Conservation (phyloP, 208 protist genomes). For the Strigomonas oncopelti region DNA sequence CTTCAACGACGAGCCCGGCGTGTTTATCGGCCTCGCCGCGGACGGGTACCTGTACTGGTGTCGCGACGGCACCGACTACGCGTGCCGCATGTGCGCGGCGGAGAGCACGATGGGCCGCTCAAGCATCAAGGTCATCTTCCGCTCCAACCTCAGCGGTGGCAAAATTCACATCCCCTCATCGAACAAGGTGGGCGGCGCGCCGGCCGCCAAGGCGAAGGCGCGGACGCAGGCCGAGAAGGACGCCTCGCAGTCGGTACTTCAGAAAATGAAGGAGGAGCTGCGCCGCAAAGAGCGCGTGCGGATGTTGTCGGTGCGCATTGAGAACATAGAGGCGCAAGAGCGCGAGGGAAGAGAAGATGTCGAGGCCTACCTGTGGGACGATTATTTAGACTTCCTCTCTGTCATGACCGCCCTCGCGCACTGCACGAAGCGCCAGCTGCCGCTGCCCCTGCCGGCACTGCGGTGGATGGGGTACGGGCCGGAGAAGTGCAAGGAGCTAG, state of each 20-base stretch:
- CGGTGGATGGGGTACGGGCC: constrained; percentile 1
- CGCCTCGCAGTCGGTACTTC: constrained; percentile 16
- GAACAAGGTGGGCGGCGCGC: background rate
- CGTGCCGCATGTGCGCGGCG: constrained; percentile 53
- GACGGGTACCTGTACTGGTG: constrained; percentile 80
- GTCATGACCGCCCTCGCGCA: constrained; percentile 2
- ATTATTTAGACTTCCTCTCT: constrained; percentile 15
- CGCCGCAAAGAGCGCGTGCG: constrained; percentile 38
- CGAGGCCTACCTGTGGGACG: constrained; percentile 18
- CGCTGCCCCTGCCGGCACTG: constrained; percentile 9
- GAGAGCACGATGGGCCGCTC: constrained; percentile 62
- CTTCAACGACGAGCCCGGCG: constrained; percentile 45
- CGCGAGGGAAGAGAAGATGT: constrained; percentile 29
- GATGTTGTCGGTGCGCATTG: constrained; percentile 22
- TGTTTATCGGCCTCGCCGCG: constrained; percentile 73
- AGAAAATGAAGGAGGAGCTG: constrained; percentile 43
- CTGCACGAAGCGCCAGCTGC: constrained; percentile 9
- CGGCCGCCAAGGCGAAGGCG: background rate
- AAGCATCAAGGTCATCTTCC: constrained; percentile 41
- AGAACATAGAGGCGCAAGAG: constrained; percentile 34
- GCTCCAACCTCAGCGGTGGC: constrained; percentile 44
- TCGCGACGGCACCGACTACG: constrained; percentile 44
- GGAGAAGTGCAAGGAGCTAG: constrained; percentile 3
- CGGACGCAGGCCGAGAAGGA: background rate
- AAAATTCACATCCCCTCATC: background rate